Percentiles rank a stretch among this genome's conserved stretches.
Evolutionary conservation across 1,139 yeast genomes (phyloP).

Genomic region (Geotrichum fermentans): DNA sequence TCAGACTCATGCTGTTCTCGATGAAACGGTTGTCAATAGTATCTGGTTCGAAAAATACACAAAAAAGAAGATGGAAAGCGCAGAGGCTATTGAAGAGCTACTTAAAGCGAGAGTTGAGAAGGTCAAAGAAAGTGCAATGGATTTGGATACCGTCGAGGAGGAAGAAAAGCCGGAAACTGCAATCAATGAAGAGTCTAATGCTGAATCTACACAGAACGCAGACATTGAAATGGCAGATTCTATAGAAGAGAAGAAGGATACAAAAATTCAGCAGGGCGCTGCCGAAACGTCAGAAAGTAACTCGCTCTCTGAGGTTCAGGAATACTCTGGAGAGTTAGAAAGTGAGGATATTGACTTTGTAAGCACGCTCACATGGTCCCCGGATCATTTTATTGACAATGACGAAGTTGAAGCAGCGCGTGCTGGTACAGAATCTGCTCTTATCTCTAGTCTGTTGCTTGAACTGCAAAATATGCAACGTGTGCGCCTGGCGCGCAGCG

Average conservation of each 20-base stretch:
- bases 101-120: conserved; percentile 20
- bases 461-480: conserved; percentile 63
- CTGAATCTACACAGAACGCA: conserved; percentile 20
- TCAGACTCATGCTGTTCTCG: conserved; percentile 62
- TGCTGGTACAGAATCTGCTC: conserved; percentile 46
- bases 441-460: conserved; percentile 53
- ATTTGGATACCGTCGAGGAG: conserved; percentile 9
- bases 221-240: conserved; percentile 14
- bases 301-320: neutral
- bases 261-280: conserved; percentile 26
- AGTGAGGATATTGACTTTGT: conserved; percentile 39
- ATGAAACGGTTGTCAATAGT: conserved; percentile 57
- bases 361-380: conserved; percentile 52
- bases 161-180: conserved; percentile 17
- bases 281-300: conserved; percentile 2
- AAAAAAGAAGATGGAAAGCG: conserved; percentile 35
- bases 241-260: conserved; percentile 13
- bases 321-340: no score
- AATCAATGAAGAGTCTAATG: conserved; percentile 17
- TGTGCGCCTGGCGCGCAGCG: conserved; percentile 44
- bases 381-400: conserved; percentile 47
- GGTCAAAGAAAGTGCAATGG: conserved; percentile 19
- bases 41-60: conserved; percentile 71
- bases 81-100: conserved; percentile 22
- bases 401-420: conserved; percentile 50